Percentiles rank a stretch among this genome's conserved stretches.
These are phyloP conservation scores for Echites panduratus DNA, from an alignment of 257 asterid species.

Conservation along the genomic window DNA sequence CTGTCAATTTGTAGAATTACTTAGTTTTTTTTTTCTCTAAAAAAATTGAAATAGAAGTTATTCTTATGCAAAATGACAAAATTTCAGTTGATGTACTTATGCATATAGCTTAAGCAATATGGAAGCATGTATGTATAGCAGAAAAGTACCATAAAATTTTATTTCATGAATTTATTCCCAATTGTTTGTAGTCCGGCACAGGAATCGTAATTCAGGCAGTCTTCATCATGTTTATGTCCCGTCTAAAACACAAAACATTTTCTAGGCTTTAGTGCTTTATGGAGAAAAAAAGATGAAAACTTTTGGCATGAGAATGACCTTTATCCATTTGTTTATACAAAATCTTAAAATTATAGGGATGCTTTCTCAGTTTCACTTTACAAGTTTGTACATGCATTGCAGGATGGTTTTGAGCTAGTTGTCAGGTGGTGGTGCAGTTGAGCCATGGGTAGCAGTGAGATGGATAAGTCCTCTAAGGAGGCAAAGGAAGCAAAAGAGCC, in stretches of 20 bases:
- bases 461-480: constrained; percentile 74
- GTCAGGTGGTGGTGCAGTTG: constrained; percentile 29
- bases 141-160: neutral
- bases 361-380: constrained; percentile 9
- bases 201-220: neutral
- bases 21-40: neutral
- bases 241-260: neutral
- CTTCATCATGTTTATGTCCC: neutral
- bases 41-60: neutral
- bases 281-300: neutral
- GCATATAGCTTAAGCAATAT: neutral
- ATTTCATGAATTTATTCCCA: neutral
- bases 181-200: neutral
- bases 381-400: constrained; percentile 11
- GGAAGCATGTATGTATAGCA: neutral
- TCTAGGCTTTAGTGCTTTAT: neutral
- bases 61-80: neutral
- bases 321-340: neutral
- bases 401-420: constrained; percentile 40
- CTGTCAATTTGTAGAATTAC: neutral
- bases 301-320: neutral
- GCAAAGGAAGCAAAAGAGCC: constrained; percentile 73
- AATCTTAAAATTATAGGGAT: neutral
- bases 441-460: constrained; percentile 77
- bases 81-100: neutral